Percentiles rank a stretch among this genome's conserved stretches.
Conservation (phyloP, 805 yeast genomes). For the Spathaspora gorwiae region DNA sequence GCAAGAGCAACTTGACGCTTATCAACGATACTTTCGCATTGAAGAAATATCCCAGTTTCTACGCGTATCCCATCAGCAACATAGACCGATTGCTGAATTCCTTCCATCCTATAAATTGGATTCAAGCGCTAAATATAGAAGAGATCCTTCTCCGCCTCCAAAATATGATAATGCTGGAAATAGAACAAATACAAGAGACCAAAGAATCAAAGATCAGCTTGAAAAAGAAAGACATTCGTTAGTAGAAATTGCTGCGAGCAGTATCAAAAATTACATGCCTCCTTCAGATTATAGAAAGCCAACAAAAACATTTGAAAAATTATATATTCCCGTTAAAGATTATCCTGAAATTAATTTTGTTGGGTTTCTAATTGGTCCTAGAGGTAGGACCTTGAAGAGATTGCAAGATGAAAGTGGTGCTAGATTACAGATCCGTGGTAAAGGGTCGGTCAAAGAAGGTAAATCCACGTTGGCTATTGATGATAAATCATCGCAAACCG, state of each 20-base stretch:
- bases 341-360: slow-evolving; percentile 91
- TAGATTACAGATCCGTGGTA: slow-evolving; percentile 84
- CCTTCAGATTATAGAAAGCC: slow-evolving; percentile 78
- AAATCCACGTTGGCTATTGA: slow-evolving; percentile 50
- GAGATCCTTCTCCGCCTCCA: slow-evolving; percentile 91
- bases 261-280: slow-evolving; percentile 72
- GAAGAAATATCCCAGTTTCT: slow-evolving; percentile 72
- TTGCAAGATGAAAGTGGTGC: slow-evolving; percentile 87
- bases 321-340: slow-evolving; percentile 78
- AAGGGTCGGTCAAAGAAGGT: slow-evolving; percentile 94
- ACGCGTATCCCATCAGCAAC: slow-evolving; percentile 23
- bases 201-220: slow-evolving; percentile 51
- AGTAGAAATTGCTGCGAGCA: slow-evolving; percentile 67
- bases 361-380: slow-evolving; percentile 87
- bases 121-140: slow-evolving; percentile 30
- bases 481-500: slow-evolving; percentile 10
- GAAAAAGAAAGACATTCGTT: slow-evolving; percentile 78
- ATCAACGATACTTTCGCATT: slow-evolving; percentile 66
- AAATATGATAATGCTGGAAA: slow-evolving; percentile 78
- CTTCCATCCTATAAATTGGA: slow-evolving; percentile 37
- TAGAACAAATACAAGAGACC: slow-evolving; percentile 80
- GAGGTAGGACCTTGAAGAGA: slow-evolving; percentile 83
- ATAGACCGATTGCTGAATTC: slow-evolving; percentile 39
- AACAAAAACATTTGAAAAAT: slow-evolving; percentile 66
- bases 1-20: slow-evolving; percentile 73